A percentile compares a stretch with the other conserved stretches of the same genome.
phyloP scores from a whole-genome alignment of 495 filamentous ascomycete species.

The Penicillium desertorum region DNA sequence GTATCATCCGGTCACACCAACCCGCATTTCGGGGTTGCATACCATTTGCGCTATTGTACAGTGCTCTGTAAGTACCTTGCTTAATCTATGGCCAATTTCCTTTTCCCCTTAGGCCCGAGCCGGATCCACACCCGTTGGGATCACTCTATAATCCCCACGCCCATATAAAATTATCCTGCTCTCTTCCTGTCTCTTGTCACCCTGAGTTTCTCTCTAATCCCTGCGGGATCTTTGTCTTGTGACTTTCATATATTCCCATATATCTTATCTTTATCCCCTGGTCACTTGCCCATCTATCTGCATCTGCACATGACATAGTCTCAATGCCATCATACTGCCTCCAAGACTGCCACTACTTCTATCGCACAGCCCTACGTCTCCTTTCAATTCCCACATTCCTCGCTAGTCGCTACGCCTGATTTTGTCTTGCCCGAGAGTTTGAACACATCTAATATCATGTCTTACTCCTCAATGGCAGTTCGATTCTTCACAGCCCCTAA shows the following conservation, averaged over 20 bases:
- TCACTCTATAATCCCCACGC: slow-evolving; percentile 1
- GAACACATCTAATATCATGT: slow-evolving; percentile 47
- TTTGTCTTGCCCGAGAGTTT: slow-evolving; percentile 10
- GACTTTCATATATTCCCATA: background rate
- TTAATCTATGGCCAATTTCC: slow-evolving; percentile 8
- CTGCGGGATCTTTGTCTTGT: background rate
- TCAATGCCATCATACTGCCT: slow-evolving; percentile 78
- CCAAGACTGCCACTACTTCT: slow-evolving; percentile 92
- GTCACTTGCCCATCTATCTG: background rate
- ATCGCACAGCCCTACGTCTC: slow-evolving; percentile 79
- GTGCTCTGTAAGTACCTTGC: slow-evolving; percentile 21
- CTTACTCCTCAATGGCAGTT: slow-evolving; percentile 46
- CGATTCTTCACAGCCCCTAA: slow-evolving; percentile 63
- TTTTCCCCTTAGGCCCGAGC: slow-evolving; percentile 28
- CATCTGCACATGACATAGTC: slow-evolving; percentile 30
- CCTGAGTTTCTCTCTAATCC: background rate
- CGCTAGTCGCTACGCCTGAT: slow-evolving; percentile 70
- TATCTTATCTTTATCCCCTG: background rate
- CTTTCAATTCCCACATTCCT: slow-evolving; percentile 75
- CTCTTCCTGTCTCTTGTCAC: background rate
- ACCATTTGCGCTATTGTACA: slow-evolving; percentile 15
- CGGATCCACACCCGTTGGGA: slow-evolving; percentile 8
- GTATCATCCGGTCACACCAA: slow-evolving; percentile 18
- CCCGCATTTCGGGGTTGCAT: slow-evolving; percentile 15
- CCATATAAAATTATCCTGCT: slow-evolving; percentile 1